phyloP scores from a whole-genome alignment of 2,329 filamentous ascomycete species.

The Uncinocarpus reesii region DNA sequence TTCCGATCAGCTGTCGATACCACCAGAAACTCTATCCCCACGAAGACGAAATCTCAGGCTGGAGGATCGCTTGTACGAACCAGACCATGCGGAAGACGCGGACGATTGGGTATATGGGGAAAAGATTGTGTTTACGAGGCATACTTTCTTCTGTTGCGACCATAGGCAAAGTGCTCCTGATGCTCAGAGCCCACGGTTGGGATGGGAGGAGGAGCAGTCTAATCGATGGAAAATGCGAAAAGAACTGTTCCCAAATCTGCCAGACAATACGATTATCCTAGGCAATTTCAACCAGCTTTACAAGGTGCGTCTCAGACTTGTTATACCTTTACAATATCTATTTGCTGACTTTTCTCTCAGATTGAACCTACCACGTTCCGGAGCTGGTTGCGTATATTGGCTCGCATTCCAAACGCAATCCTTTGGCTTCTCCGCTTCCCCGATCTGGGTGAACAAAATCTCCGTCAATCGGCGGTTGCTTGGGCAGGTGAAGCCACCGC shows the following conservation, averaged over 20 bases:
- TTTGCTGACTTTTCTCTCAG: slow-evolving; percentile 36
- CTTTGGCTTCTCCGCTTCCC: slow-evolving; percentile 97
- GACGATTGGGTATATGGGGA: slow-evolving; percentile 92
- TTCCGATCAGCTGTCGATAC: slow-evolving; percentile 79
- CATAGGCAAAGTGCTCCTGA: slow-evolving; percentile 83
- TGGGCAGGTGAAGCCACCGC: slow-evolving; percentile 86
- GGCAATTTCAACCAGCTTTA: slow-evolving; percentile 99
- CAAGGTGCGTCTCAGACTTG: slow-evolving; percentile 59
- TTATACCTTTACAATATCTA: not conserved
- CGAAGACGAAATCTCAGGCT: slow-evolving; percentile 65
- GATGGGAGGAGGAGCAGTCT: slow-evolving; percentile 74
- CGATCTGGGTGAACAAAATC: slow-evolving; percentile 77
- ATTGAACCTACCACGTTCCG: slow-evolving; percentile 96
- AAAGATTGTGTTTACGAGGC: slow-evolving; percentile 86
- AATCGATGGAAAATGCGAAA: slow-evolving; percentile 88
- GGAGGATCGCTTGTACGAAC: slow-evolving; percentile 53
- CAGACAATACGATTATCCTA: slow-evolving; percentile 77
- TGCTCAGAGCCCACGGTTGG: slow-evolving; percentile 52
- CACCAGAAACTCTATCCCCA: slow-evolving; percentile 67
- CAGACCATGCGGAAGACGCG: slow-evolving; percentile 56
- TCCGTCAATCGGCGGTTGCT: slow-evolving; percentile 63
- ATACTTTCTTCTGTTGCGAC: slow-evolving; percentile 98
- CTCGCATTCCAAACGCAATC: slow-evolving; percentile 72
- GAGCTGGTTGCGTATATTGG: slow-evolving; percentile 85
- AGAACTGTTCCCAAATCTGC: slow-evolving; percentile 72